Percentiles rank a stretch among this genome's conserved stretches.
Evolutionary conservation across 257 asterid genomes (phyloP).

Genomic region (Mitragyna speciosa): DNA sequence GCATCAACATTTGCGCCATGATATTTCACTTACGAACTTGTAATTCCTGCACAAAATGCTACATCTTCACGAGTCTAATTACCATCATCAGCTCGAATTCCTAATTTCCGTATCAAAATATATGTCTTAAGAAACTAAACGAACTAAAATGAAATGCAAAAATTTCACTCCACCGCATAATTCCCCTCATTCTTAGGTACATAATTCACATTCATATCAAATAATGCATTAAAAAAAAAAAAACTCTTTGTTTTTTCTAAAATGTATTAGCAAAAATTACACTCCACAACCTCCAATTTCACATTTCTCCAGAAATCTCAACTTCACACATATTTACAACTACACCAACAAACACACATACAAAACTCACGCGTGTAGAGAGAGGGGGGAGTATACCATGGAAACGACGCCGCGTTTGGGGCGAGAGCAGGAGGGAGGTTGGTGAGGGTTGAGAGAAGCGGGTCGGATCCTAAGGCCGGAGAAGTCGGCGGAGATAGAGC

Average conservation of each 20-base stretch:
- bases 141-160: not conserved
- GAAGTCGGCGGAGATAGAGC: conserved; percentile 51
- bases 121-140: not conserved
- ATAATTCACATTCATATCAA: not conserved
- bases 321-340: not conserved
- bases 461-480: conserved; percentile 70
- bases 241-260: too few relatives aligned
- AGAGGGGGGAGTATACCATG: conserved; percentile 48
- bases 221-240: not conserved
- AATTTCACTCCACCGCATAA: not conserved
- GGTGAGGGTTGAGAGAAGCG: conserved; percentile 44
- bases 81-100: not conserved
- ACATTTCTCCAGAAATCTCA: too few relatives aligned
- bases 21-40: not conserved
- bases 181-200: too few relatives aligned
- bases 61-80: not conserved
- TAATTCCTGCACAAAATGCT: not conserved
- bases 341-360: too few relatives aligned
- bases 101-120: too few relatives aligned
- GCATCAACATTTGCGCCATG: too few relatives aligned
- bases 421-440: conserved; percentile 31
- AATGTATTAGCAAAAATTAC: not conserved
- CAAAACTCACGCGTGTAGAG: not conserved
- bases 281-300: too few relatives aligned
- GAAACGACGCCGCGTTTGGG: conserved; percentile 75